Percentiles rank a stretch among this genome's conserved stretches.
Evolutionary conservation across 139 green algal species (phyloP).

Genomic region (Tetradesmus obliquus): DNA sequence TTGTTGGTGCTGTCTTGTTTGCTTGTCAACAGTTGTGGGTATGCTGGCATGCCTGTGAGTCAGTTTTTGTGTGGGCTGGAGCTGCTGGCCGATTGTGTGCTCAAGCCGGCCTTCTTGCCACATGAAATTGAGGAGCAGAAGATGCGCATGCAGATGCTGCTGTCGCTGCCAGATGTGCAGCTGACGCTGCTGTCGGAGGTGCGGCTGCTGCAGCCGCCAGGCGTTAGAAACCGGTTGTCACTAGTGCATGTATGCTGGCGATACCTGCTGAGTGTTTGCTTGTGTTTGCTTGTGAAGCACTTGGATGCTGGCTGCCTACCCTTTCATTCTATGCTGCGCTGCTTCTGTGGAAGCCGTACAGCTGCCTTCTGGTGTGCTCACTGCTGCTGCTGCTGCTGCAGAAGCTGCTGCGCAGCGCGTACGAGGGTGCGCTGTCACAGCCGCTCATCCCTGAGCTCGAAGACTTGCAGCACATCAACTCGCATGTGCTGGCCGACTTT

Average conservation of each 20-base stretch:
- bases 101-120: constrained; percentile 76
- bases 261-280: background rate
- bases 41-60: too few species aligned
- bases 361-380: background rate
- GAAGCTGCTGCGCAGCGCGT: constrained; percentile 52
- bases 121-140: constrained; percentile 67
- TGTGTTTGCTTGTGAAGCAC: too few species aligned
- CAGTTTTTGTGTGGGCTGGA: too few species aligned
- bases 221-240: background rate
- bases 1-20: background rate
- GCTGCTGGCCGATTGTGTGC: background rate
- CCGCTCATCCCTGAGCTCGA: constrained; percentile 80
- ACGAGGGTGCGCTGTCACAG: constrained; percentile 79
- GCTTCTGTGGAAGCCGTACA: background rate
- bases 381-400: constrained; percentile 43
- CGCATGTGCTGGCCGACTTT: constrained; percentile 77
- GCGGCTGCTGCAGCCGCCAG: background rate
- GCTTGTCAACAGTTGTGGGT: too few species aligned
- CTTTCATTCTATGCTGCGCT: background rate
- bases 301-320: background rate
- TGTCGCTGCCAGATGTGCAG: background rate
- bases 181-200: background rate
- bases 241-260: background rate
- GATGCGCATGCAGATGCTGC: background rate
- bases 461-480: constrained; percentile 54